These are phyloP conservation scores for Ormosia semicastrata DNA, from an alignment of 306 rosid species.

Conservation along the genomic window DNA sequence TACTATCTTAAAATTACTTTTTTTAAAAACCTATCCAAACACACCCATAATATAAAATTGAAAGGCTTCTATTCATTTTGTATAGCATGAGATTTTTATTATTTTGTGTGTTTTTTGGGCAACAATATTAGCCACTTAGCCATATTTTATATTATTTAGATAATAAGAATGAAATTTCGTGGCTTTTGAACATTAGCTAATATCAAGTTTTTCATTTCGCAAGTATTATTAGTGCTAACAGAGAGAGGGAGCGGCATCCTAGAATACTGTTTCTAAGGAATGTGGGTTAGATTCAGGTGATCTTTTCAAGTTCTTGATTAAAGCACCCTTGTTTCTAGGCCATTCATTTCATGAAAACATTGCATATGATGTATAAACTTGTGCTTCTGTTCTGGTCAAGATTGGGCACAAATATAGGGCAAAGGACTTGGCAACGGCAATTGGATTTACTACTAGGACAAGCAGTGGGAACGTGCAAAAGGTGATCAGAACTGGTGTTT, in stretches of 20 bases:
- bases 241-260: conserved; percentile 72
- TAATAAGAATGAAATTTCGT: no score
- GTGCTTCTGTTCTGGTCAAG: conserved; percentile 51
- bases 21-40: no score
- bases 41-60: no score
- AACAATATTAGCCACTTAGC: no score
- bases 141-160: no score
- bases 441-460: conserved; percentile 62
- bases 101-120: no score
- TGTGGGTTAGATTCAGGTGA: conserved; percentile 62
- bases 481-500: conserved; percentile 28
- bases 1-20: no score
- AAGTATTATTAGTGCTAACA: conserved; percentile 54
- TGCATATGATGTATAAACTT: conserved; percentile 38
- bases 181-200: no score
- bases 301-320: conserved; percentile 63
- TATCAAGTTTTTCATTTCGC: conserved; percentile 30
- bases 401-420: conserved; percentile 65
- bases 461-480: conserved; percentile 70
- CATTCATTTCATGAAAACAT: conserved; percentile 59
- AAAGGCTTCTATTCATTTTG: no score
- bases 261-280: conserved; percentile 68
- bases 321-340: conserved; percentile 66
- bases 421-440: conserved; percentile 59
- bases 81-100: no score